Percentiles rank a stretch among this genome's conserved stretches.
These are phyloP conservation scores for Mycena alexandri DNA, from an alignment of 768 basidiomycete species.

Conservation along the genomic window DNA sequence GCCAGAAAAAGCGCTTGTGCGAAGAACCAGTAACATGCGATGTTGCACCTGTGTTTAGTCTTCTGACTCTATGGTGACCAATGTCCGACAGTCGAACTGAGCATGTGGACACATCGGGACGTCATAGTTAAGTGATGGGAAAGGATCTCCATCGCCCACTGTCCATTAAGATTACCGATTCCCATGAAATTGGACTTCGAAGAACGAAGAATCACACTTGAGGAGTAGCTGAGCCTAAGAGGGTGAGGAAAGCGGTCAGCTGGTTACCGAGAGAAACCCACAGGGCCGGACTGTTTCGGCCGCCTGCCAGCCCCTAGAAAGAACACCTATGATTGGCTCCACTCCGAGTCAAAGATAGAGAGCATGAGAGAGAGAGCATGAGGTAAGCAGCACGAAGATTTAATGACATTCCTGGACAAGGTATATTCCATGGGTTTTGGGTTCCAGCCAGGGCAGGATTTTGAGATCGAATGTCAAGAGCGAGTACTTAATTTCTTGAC, in stretches of 20 bases:
- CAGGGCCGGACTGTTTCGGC: constrained; percentile 27
- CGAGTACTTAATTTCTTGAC: no score
- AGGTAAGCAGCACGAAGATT: no score
- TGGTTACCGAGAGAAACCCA: constrained; percentile 24
- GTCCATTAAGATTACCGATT: constrained; percentile 29
- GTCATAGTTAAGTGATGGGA: constrained; percentile 23
- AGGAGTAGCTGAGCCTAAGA: constrained; percentile 22
- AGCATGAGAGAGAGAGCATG: constrained; percentile 21
- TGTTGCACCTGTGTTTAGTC: constrained; percentile 25
- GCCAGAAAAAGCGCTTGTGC: constrained; percentile 23
- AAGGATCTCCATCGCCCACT: constrained; percentile 20
- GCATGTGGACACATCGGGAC: constrained; percentile 25
- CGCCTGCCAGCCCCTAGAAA: constrained; percentile 24
- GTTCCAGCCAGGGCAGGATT: no score
- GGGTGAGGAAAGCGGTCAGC: constrained; percentile 27
- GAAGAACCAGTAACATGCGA: constrained; percentile 20
- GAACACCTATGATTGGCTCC: constrained; percentile 24
- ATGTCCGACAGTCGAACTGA: constrained; percentile 30
- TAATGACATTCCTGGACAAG: no score
- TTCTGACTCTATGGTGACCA: constrained; percentile 28
- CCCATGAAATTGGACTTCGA: constrained; percentile 25
- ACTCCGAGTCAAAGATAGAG: constrained; percentile 24
- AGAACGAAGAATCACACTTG: constrained; percentile 23
- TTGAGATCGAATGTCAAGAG: no score
- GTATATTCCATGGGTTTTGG: no score